phyloP scores from a whole-genome alignment of 73 alveolate species.

The Durusdinium trenchii region DNA sequence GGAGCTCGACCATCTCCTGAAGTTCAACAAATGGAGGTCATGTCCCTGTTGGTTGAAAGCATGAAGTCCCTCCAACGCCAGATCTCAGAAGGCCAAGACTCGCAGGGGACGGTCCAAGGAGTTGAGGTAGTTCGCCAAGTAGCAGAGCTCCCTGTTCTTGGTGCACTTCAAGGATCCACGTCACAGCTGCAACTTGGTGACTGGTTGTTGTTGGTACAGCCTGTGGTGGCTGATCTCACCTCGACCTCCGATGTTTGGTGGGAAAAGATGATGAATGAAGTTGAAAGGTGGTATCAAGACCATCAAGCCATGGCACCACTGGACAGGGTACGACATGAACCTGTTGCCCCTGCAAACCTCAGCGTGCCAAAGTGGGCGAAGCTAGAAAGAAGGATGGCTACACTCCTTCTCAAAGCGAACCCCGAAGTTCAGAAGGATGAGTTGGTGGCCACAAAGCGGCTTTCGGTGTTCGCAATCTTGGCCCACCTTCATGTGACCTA shows the following conservation, averaged over 20 bases:
- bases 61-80: too few species aligned
- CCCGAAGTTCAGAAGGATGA: neutral
- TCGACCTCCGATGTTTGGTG: neutral
- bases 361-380: neutral
- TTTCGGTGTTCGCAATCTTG: neutral
- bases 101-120: too few species aligned
- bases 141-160: too few species aligned
- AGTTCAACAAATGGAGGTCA: too few species aligned
- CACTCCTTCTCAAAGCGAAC: neutral
- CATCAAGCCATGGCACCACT: neutral
- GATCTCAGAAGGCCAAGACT: too few species aligned
- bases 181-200: too few species aligned
- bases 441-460: neutral
- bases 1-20: too few species aligned
- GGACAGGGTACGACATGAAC: neutral
- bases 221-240: neutral
- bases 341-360: neutral
- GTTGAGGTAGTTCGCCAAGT: too few species aligned
- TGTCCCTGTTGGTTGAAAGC: too few species aligned
- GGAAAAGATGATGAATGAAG: neutral
- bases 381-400: neutral
- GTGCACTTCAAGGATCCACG: too few species aligned
- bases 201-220: neutral
- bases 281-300: neutral
- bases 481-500: neutral